phyloP scores from a whole-genome alignment of 371 early-diverging fungal genomes.

The Mortierella sp. region DNA sequence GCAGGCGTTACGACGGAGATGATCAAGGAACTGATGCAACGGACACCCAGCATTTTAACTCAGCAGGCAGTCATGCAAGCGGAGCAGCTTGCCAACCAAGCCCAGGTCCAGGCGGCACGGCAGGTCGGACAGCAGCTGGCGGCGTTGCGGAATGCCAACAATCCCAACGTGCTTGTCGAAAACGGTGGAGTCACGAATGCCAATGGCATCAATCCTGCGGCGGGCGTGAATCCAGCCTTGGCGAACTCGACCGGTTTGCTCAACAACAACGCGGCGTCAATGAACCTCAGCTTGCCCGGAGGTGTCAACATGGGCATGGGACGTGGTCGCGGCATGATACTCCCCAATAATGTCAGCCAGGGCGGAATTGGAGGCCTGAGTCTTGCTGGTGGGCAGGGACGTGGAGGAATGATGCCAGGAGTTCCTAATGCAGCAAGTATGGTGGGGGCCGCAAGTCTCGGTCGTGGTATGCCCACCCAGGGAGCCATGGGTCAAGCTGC shows the following conservation, averaged over 20 bases:
- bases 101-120: conserved; percentile 27
- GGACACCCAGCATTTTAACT: conserved; percentile 12
- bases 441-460: conserved; percentile 22
- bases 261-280: conserved; percentile 25
- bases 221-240: conserved; percentile 7
- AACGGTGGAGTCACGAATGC: conserved; percentile 4
- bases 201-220: not conserved
- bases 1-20: conserved; percentile 44
- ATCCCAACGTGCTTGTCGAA: conserved; percentile 11
- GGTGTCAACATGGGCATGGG: conserved; percentile 33
- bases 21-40: conserved; percentile 42
- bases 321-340: conserved; percentile 41
- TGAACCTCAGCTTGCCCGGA: conserved; percentile 38
- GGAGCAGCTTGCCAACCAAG: conserved; percentile 20
- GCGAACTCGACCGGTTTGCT: conserved; percentile 7
- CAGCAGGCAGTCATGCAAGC: conserved; percentile 33
- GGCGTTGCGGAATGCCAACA: conserved; percentile 14
- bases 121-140: conserved; percentile 17
- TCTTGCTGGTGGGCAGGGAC: conserved; percentile 31
- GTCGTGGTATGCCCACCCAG: conserved; percentile 26
- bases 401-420: conserved; percentile 28
- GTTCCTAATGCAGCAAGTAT: conserved; percentile 12
- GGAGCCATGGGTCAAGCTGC: conserved; percentile 29
- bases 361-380: conserved; percentile 20
- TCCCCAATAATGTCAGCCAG: conserved; percentile 20